phyloP scores from a whole-genome alignment of 306 rosid species.

The Sechiopsis laciniata region DNA sequence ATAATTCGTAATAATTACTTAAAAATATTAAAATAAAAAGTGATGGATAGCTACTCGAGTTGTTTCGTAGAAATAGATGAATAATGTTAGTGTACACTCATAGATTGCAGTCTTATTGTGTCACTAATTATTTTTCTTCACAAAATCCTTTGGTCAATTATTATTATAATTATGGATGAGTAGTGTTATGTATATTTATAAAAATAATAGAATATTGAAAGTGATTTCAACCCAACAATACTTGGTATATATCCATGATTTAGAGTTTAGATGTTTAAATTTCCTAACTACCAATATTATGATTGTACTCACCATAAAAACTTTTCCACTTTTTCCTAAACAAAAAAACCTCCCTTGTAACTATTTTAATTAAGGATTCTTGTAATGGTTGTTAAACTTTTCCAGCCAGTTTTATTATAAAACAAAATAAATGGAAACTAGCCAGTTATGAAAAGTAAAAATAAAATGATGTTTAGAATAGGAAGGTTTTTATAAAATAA shows the following conservation, averaged over 20 bases:
- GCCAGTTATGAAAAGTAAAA: too few relatives aligned
- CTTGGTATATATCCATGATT: too few relatives aligned
- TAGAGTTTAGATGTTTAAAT: too few relatives aligned
- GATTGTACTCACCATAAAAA: neutral
- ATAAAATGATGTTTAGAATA: too few relatives aligned
- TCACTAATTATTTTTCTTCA: neutral
- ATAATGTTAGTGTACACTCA: slow-evolving; percentile 7
- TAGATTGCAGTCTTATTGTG: neutral
- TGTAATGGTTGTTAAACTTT: too few relatives aligned
- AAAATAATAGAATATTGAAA: too few relatives aligned
- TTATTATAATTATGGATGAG: neutral
- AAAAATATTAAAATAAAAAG: neutral
- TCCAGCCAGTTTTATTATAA: too few relatives aligned
- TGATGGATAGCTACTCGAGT: neutral
- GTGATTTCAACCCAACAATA: too few relatives aligned
- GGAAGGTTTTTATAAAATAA: too few relatives aligned
- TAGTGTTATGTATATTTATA: too few relatives aligned
- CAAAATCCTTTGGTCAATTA: neutral
- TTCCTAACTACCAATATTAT: too few relatives aligned
- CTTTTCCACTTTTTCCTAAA: neutral
- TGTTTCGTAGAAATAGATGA: neutral
- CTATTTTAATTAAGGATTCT: neutral
- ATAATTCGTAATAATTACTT: neutral
- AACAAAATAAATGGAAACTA: too few relatives aligned
- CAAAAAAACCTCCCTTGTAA: neutral